Base-by-base conservation (phyloP, 139 green algal species). In the Pleodorina starrii region DNA sequence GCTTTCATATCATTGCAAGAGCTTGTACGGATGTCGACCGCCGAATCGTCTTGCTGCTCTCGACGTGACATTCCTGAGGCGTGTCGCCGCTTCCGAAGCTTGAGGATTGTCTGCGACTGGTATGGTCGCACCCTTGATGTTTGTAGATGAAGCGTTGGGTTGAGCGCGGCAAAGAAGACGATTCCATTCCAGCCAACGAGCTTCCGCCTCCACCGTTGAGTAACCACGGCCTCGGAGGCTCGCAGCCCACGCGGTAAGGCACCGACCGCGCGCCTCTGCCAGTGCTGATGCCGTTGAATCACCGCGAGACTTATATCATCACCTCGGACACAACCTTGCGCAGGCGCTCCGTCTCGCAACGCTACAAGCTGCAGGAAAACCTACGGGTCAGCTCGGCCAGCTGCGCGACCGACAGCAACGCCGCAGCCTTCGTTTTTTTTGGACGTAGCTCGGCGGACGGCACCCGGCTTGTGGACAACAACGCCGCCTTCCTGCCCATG, bases 331-430 rank as follows among this genome's bases (percentile, higher is more conserved):
- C n/a, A n/a, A 32, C 69, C 63, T 73, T 57, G 42, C 74, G 46
- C 74, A 82, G 74, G 46, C 25, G 74, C 14, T 63, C 74, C 17
- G 14, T 82, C 32, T 25, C 29, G 19, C 9, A 63, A 9, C 44
- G 46, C 0, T 82, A 82, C 46, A 42, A 66, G 29, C 74, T 82
- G 44, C 74, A 59, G 46, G 46, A 82, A n/a, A 82, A 82, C 74
- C 74, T 82, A 27, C 2, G 27, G 1, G 74, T 63, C 44, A 66
- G 27, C 46, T 59, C 44, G 42, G 32, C 9, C 74, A 12, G 7
- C 29, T 21, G 29, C 54, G 7, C 54, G 29, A 12, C 54, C 21
- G 54, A n/a, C n/a, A 2, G 5, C 54, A 66, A 25, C 25, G 54
- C 5, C 21, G 29, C 29, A 12, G 3, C 54, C 29, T 66, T 32